Percentiles rank a stretch among this genome's conserved stretches.
Evolutionary conservation across 306 rosid genomes (phyloP).

Genomic region (Ceratonia siliqua): DNA sequence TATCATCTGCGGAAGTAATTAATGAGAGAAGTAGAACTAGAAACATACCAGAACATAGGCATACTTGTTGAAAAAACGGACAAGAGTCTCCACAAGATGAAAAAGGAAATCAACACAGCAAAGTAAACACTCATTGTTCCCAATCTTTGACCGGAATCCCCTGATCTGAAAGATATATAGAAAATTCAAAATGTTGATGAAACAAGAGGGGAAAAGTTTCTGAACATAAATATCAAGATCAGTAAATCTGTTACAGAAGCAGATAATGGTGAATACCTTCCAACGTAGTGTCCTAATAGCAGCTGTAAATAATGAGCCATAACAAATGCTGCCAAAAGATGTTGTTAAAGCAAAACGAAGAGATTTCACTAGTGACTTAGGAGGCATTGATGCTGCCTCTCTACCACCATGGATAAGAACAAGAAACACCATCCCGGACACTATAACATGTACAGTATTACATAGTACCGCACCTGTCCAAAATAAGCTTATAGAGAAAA

Average conservation of each 20-base stretch:
- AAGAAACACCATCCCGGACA: slow-evolving; percentile 90
- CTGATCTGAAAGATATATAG: slow-evolving; percentile 68
- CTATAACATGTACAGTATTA: slow-evolving; percentile 89
- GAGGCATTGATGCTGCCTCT: slow-evolving; percentile 63
- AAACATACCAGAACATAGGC: slow-evolving; percentile 89
- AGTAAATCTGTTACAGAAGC: slow-evolving; percentile 22
- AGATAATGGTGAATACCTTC: slow-evolving; percentile 58
- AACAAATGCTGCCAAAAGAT: slow-evolving; percentile 97
- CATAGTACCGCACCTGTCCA: slow-evolving; percentile 98
- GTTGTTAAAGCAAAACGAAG: slow-evolving; percentile 78
- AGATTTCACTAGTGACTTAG: slow-evolving; percentile 66
- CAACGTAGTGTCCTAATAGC: slow-evolving; percentile 92
- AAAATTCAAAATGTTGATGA: slow-evolving; percentile 3
- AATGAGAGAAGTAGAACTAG: not conserved
- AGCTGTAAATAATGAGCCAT: slow-evolving; percentile 97
- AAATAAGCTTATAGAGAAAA: slow-evolving; percentile 89
- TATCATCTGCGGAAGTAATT: slow-evolving; percentile 1
- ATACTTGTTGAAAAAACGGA: slow-evolving; percentile 96
- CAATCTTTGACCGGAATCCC: slow-evolving; percentile 93
- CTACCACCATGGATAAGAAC: slow-evolving; percentile 78
- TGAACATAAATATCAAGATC: not conserved
- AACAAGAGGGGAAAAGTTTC: slow-evolving; percentile 8
- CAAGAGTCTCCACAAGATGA: slow-evolving; percentile 96
- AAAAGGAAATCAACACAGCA: slow-evolving; percentile 97
- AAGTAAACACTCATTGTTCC: slow-evolving; percentile 89